Evolutionary conservation across 768 basidiomycete genomes (phyloP).

Genomic region (Coprinopsis marcescibilis): DNA sequence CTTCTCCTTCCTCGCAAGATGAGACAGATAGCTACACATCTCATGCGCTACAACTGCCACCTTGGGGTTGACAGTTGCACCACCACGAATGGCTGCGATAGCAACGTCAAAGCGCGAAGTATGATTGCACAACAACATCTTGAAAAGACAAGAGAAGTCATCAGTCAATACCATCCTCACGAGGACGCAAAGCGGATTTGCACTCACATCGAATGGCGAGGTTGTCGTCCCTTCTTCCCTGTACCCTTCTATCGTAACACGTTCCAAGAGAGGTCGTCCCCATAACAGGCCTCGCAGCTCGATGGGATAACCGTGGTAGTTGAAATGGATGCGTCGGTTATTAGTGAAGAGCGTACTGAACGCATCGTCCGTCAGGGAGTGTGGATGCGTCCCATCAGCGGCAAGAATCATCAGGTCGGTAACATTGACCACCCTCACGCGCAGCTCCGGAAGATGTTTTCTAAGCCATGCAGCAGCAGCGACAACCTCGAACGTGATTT

Average conservation of each 20-base stretch:
- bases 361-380: conserved; percentile 54
- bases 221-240: conserved; percentile 77
- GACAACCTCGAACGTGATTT: conserved; percentile 85
- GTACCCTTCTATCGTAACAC: conserved; percentile 59
- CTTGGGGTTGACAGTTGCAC: conserved; percentile 42
- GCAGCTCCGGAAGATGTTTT: conserved; percentile 60
- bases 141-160: background rate
- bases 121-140: conserved; percentile 74
- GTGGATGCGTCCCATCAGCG: conserved; percentile 66
- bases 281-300: conserved; percentile 64
- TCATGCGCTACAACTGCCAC: conserved; percentile 57
- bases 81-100: conserved; percentile 51
- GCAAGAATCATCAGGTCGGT: conserved; percentile 85
- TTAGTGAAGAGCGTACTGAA: conserved; percentile 71
- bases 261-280: conserved; percentile 42
- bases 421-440: conserved; percentile 84
- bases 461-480: conserved; percentile 79
- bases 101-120: conserved; percentile 68
- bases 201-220: conserved; percentile 67
- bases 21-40: conserved; percentile 50
- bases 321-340: conserved; percentile 67
- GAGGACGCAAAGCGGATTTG: background rate
- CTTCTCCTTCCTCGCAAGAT: conserved; percentile 54
- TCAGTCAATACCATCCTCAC: background rate
- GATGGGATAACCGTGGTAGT: conserved; percentile 79